These are phyloP conservation scores for Monotropa hypopitys DNA, from an alignment of 179 eudicot genomes.

Conservation along the genomic window DNA sequence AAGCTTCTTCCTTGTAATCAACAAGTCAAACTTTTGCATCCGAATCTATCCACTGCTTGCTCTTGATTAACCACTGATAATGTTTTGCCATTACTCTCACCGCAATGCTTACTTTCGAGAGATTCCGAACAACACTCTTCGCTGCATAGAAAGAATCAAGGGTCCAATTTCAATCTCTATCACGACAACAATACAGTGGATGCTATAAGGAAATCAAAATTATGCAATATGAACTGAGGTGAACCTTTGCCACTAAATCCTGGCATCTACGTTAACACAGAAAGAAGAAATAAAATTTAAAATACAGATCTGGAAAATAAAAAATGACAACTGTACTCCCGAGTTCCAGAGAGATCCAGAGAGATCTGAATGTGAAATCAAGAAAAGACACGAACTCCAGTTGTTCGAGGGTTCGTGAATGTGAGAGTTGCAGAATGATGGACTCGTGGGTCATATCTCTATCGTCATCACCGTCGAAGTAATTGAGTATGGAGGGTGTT, in stretches of 20 bases:
- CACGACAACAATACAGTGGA: neutral
- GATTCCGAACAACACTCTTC: slow-evolving; percentile 33
- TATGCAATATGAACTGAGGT: slow-evolving; percentile 49
- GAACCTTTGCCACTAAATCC: slow-evolving; percentile 27
- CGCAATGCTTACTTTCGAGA: slow-evolving; percentile 10
- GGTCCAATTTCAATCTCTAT: neutral
- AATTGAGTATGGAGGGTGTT: too few species aligned
- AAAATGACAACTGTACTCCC: too few species aligned
- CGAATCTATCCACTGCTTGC: slow-evolving; percentile 12
- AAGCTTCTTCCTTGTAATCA: too few species aligned
- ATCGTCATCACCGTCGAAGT: too few species aligned
- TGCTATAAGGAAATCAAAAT: slow-evolving; percentile 11
- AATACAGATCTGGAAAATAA: too few species aligned
- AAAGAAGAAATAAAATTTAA: neutral
- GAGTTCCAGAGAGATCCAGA: too few species aligned
- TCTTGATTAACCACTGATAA: slow-evolving; percentile 4
- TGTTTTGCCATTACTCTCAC: slow-evolving; percentile 1
- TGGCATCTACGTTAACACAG: slow-evolving; percentile 24
- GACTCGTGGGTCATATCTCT: too few species aligned
- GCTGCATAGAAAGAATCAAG: slow-evolving; percentile 21
- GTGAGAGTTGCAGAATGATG: too few species aligned
- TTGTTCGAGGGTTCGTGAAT: too few species aligned
- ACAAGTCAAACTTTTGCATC: slow-evolving; percentile 30
- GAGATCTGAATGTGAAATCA: too few species aligned
- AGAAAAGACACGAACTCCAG: too few species aligned